Evolutionary conservation across 345 rosid genomes (phyloP).

Genomic region (Aquilaria sinensis): DNA sequence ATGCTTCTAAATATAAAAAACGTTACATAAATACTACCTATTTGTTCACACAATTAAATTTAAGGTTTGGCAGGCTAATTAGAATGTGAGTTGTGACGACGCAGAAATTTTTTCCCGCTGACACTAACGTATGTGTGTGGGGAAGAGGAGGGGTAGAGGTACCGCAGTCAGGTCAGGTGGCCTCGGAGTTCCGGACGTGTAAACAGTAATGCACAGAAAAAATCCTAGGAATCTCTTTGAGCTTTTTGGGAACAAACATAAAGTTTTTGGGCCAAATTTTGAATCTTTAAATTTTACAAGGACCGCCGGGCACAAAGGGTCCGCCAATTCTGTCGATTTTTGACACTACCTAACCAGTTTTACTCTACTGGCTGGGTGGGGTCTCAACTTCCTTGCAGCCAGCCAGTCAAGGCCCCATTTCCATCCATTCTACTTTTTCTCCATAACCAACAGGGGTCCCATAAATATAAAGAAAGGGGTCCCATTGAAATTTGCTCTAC

Average conservation of each 20-base stretch:
- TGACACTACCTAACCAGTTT: slow-evolving; percentile 13
- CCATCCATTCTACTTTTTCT: not conserved
- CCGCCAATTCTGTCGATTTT: slow-evolving; percentile 13
- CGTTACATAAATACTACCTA: too few species aligned
- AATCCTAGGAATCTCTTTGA: not conserved
- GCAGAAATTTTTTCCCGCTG: too few species aligned
- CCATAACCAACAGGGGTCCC: slow-evolving; percentile 20
- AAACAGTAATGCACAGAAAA: not conserved
- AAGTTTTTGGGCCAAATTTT: too few species aligned
- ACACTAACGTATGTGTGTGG: too few species aligned
- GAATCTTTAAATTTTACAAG: not conserved
- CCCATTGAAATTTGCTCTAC: not conserved
- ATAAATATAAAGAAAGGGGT: not conserved
- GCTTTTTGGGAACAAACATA: not conserved
- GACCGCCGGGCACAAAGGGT: slow-evolving; percentile 11
- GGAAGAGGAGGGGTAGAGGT: too few species aligned
- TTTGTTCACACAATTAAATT: too few species aligned
- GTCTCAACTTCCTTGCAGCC: slow-evolving; percentile 19
- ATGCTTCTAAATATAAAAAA: too few species aligned
- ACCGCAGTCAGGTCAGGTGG: not conserved
- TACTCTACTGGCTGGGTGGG: slow-evolving; percentile 14
- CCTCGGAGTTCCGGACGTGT: not conserved
- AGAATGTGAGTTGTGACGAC: too few species aligned
- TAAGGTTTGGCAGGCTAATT: too few species aligned
- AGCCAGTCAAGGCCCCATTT: slow-evolving; percentile 17